Evolutionary conservation across 352 stramenopile genomes (phyloP).

Genomic region (Phytophthora syringae): DNA sequence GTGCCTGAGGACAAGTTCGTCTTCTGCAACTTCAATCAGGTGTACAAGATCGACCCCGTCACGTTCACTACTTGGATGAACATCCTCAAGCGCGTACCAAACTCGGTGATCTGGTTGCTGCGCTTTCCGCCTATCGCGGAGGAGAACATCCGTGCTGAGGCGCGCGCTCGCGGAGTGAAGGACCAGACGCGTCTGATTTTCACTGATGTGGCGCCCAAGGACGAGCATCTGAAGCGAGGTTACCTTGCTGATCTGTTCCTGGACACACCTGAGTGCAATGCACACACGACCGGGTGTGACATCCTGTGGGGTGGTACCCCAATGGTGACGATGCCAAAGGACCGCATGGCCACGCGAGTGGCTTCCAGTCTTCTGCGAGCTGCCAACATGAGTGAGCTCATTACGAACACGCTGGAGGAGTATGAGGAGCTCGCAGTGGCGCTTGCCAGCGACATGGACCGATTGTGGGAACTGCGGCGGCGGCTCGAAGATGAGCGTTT

Average conservation of each 20-base stretch:
- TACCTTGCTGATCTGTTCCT: slow-evolving; percentile 93
- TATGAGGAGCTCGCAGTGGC: slow-evolving; percentile 93
- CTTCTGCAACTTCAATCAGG: slow-evolving; percentile 95
- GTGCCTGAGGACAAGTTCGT: slow-evolving; percentile 94
- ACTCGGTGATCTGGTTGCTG: slow-evolving; percentile 93
- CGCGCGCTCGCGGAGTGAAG: slow-evolving; percentile 70
- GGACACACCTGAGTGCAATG: slow-evolving; percentile 92
- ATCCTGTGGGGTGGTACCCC: slow-evolving; percentile 93
- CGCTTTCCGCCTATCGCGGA: slow-evolving; percentile 85
- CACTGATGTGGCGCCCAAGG: slow-evolving; percentile 87
- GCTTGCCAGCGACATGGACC: slow-evolving; percentile 89
- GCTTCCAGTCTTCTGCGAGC: slow-evolving; percentile 86
- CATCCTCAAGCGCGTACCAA: slow-evolving; percentile 92
- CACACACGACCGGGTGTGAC: slow-evolving; percentile 92
- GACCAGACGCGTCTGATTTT: slow-evolving; percentile 75
- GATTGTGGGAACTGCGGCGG: slow-evolving; percentile 77
- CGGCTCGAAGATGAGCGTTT: slow-evolving; percentile 72
- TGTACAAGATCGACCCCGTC: slow-evolving; percentile 95
- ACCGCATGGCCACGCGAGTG: slow-evolving; percentile 92
- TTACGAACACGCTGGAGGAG: slow-evolving; percentile 74
- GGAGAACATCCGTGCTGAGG: slow-evolving; percentile 87
- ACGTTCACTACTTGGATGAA: slow-evolving; percentile 94
- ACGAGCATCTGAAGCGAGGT: slow-evolving; percentile 91
- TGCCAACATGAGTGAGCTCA: slow-evolving; percentile 81
- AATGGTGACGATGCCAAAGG: slow-evolving; percentile 90